These are phyloP conservation scores for Penicillium tannophilum DNA, from an alignment of 495 filamentous ascomycete genomes.

Conservation along the genomic window DNA sequence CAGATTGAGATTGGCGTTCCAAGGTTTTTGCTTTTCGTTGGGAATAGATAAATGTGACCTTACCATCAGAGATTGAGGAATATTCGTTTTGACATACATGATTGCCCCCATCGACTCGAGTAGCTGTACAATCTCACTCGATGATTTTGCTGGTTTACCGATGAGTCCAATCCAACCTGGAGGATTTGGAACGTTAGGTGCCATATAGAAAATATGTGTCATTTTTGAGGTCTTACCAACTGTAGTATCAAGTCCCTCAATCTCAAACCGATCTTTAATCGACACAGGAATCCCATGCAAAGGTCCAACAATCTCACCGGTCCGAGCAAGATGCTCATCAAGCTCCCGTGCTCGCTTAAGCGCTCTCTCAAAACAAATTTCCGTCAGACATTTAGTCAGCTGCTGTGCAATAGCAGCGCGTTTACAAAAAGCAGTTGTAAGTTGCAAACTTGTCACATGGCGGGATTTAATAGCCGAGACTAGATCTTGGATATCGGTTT, in stretches of 20 bases:
- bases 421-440: constrained; percentile 61
- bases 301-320: constrained; percentile 54
- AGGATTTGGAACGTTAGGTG: not conserved
- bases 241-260: constrained; percentile 52
- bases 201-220: not conserved
- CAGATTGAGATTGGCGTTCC: not conserved
- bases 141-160: constrained; percentile 28
- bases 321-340: constrained; percentile 39
- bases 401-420: constrained; percentile 59
- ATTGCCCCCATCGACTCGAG: constrained; percentile 45
- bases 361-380: constrained; percentile 57
- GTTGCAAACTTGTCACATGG: constrained; percentile 11
- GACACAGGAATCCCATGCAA: constrained; percentile 68
- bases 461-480: constrained; percentile 22
- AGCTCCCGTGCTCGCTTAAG: constrained; percentile 37
- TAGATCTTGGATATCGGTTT: constrained; percentile 39
- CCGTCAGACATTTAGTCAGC: constrained; percentile 60
- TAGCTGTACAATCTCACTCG: constrained; percentile 24
- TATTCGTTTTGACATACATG: constrained; percentile 62
- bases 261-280: constrained; percentile 63
- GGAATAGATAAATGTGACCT: not conserved
- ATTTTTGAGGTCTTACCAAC: constrained; percentile 27
- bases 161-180: constrained; percentile 35
- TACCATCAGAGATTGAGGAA: constrained; percentile 56
- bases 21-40: not conserved